Evolutionary conservation across 768 basidiomycete species (phyloP).

Genomic region (Mycena venus): DNA sequence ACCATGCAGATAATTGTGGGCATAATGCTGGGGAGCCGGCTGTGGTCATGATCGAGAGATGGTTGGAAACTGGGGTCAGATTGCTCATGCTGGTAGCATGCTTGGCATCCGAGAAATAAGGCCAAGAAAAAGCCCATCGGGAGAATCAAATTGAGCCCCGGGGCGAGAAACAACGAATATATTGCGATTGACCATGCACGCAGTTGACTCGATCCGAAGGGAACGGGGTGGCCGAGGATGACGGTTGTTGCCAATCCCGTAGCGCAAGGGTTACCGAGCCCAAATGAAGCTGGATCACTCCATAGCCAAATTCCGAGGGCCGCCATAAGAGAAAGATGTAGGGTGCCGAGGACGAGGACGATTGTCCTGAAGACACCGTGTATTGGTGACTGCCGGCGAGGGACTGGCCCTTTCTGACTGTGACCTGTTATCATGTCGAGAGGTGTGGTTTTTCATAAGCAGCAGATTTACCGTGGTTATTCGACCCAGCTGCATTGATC

Average conservation of each 20-base stretch:
- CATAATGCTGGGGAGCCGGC: background rate
- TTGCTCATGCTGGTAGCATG: background rate
- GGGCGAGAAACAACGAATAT: slow-evolving; percentile 12
- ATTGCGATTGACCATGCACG: slow-evolving; percentile 5
- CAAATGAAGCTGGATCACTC: slow-evolving; percentile 15
- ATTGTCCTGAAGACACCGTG: background rate
- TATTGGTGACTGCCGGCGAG: background rate
- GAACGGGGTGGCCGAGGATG: background rate
- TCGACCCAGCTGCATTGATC: too few relatives aligned
- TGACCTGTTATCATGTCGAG: too few relatives aligned
- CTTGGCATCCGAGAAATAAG: background rate
- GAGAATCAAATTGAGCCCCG: background rate
- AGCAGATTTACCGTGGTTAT: too few relatives aligned
- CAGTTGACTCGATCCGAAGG: background rate
- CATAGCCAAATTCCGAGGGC: slow-evolving; percentile 26
- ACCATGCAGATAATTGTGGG: background rate
- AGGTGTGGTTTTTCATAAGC: too few relatives aligned
- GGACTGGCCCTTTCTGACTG: background rate
- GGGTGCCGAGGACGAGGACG: background rate
- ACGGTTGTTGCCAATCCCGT: background rate
- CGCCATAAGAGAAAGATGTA: slow-evolving; percentile 21
- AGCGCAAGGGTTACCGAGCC: background rate
- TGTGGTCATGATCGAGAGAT: background rate
- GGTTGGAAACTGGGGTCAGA: background rate
- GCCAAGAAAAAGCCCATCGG: slow-evolving; percentile 1